A percentile compares a stretch with the other conserved stretches of the same genome.
These are phyloP conservation scores for Schwanniomyces yamadae DNA, from an alignment of 805 yeast species.

Conservation along the genomic window DNA sequence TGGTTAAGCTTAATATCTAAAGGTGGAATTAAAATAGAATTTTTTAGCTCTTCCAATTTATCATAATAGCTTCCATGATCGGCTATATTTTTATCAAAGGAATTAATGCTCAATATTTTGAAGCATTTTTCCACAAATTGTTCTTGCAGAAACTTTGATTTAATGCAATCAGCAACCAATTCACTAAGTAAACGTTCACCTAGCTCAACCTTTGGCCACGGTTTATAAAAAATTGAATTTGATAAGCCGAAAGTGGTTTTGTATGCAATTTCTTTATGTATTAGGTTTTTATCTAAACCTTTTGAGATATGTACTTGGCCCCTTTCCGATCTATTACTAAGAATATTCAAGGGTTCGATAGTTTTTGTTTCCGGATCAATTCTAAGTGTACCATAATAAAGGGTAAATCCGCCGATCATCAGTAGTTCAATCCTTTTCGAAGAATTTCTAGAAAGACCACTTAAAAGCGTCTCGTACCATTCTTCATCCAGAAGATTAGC, in stretches of 20 bases:
- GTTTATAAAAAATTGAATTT: constrained; percentile 61
- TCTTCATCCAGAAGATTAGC: constrained; percentile 33
- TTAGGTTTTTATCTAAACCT: constrained; percentile 3
- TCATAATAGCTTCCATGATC: constrained; percentile 13
- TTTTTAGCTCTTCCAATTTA: constrained; percentile 43
- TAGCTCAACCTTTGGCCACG: constrained; percentile 70
- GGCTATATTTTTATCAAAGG: constrained; percentile 26
- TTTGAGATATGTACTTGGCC: constrained; percentile 29
- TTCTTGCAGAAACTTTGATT: constrained; percentile 25
- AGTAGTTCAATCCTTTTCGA: constrained; percentile 12
- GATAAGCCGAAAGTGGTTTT: constrained; percentile 57
- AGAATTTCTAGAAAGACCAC: constrained; percentile 9
- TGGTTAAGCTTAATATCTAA: constrained; percentile 28
- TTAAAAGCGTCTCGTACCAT: constrained; percentile 43
- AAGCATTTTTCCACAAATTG: constrained; percentile 53
- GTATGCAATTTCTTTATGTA: constrained; percentile 18
- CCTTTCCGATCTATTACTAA: constrained; percentile 51
- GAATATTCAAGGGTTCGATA: constrained; percentile 39
- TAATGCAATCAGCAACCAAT: constrained; percentile 18
- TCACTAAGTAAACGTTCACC: constrained; percentile 41
- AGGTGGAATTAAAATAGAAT: constrained; percentile 75
- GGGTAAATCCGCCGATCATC: constrained; percentile 61
- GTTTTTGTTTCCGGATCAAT: constrained; percentile 19
- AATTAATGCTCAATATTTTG: constrained; percentile 47
- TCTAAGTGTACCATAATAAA: constrained; percentile 53